Base-by-base conservation (phyloP, 805 yeast species). In the Candida sithepensis region DNA sequence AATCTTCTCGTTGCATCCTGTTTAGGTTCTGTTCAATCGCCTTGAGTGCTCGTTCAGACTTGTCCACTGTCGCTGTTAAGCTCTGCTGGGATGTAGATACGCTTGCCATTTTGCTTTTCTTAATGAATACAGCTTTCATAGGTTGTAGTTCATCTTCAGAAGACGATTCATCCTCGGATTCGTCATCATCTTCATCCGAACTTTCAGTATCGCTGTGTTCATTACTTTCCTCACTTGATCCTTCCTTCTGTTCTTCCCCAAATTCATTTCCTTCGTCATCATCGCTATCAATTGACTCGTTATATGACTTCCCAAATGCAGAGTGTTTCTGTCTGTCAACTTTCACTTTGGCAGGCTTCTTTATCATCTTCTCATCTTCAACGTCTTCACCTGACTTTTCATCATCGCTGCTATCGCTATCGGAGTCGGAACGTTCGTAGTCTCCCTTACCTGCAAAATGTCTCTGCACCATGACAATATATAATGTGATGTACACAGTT, bases 11-110 rank as follows among this genome's bases (percentile, higher is more conserved):
- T 44, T 37, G 43, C 21, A 32, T 45, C 32, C 33, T 51, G 43
- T 54, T 63, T 47, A 53, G 57, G 36, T 50, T 57, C 50, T 55
- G 55, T 53, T 64, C 69, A 38, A 56, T 60, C 39, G 50, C 47
- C 28, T 44, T 52, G 13, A 59, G 49, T n/a, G 61, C 37, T 16
- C 8, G 18, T 60, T 24, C 47, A 49, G 46, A 51, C 54, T n/a
- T n/a, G 19, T 13, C 18, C n/a, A n/a, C n/a, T n/a, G n/a, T n/a
- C n/a, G n/a, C n/a, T n/a, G n/a, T n/a, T n/a, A n/a, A n/a, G n/a
- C n/a, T n/a, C n/a, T n/a, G n/a, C n/a, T n/a, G n/a, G n/a, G n/a
- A n/a, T n/a, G 8, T 20, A 22, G 19, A 22, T 37, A 37, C 16
- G 32, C 23, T 13, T 12, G 12, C 20, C 3, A n/a, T 43, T 12